A percentile compares a stretch with the other conserved stretches of the same genome.
Evolutionary conservation across 2,329 filamentous ascomycete species (phyloP).

Genomic region (Fusarium sp.): DNA sequence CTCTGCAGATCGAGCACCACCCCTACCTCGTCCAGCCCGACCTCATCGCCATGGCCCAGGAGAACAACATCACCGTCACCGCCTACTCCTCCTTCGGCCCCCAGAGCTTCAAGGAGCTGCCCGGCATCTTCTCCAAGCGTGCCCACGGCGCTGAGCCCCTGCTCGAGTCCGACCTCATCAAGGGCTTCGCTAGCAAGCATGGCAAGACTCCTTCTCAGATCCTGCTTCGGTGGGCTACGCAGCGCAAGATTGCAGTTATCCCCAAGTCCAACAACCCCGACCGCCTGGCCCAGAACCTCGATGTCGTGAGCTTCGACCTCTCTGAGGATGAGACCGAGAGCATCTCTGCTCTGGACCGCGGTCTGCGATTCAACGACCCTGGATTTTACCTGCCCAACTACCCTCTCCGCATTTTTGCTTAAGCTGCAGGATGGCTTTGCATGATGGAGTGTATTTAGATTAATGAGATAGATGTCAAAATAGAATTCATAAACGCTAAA

Average conservation of each 20-base stretch:
- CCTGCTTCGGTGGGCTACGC: constrained; percentile 74
- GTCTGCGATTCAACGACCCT: constrained; percentile 69
- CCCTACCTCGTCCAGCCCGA: constrained; percentile 72
- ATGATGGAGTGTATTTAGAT: neutral
- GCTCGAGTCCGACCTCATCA: constrained; percentile 55
- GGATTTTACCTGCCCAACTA: constrained; percentile 51
- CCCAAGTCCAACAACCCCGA: constrained; percentile 69
- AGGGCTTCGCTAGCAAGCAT: constrained; percentile 63
- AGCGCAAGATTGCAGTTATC: constrained; percentile 71
- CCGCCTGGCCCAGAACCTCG: constrained; percentile 65
- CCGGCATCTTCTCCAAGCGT: constrained; percentile 43
- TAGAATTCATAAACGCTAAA: neutral
- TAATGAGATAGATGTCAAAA: constrained; percentile 11
- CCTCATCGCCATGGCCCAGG: constrained; percentile 66
- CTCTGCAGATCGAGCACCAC: constrained; percentile 76
- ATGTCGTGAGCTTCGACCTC: constrained; percentile 66
- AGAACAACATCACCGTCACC: constrained; percentile 67
- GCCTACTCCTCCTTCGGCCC: constrained; percentile 76
- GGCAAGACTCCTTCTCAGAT: constrained; percentile 72
- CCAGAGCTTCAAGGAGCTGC: constrained; percentile 53
- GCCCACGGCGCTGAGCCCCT: constrained; percentile 45
- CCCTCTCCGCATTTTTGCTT: constrained; percentile 64
- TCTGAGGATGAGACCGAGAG: constrained; percentile 64
- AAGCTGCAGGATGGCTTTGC: constrained; percentile 6
- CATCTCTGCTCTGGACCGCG: constrained; percentile 64